These are phyloP conservation scores for Epicoccum nigrum DNA, from an alignment of 2,329 filamentous ascomycete species.

Conservation along the genomic window DNA sequence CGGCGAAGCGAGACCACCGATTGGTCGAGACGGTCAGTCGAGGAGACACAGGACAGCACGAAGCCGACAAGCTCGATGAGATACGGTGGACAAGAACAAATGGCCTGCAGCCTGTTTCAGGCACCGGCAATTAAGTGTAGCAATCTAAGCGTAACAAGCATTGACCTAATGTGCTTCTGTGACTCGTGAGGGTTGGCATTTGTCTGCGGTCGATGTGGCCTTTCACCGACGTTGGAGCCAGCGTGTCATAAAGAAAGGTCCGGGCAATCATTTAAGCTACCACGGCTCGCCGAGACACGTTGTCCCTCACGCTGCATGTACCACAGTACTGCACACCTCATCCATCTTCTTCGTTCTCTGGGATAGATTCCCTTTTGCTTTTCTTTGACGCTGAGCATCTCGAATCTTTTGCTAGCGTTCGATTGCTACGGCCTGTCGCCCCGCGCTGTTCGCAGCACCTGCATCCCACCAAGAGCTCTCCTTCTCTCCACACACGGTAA, in stretches of 20 bases:
- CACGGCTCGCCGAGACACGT: constrained; percentile 26
- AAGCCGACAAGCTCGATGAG: not conserved
- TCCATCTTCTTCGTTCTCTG: constrained; percentile 16
- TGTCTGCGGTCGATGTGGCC: constrained; percentile 39
- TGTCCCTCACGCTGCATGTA: constrained; percentile 25
- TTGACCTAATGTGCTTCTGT: constrained; percentile 20
- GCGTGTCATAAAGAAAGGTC: constrained; percentile 33
- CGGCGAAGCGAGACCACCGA: constrained; percentile 27
- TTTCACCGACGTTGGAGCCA: constrained; percentile 38
- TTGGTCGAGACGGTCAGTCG: constrained; percentile 19
- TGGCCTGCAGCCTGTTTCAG: constrained; percentile 9
- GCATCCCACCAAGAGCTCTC: constrained; percentile 31
- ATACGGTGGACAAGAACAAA: not conserved
- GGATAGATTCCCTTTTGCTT: constrained; percentile 38
- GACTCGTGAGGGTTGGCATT: constrained; percentile 22
- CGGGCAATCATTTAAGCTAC: constrained; percentile 29
- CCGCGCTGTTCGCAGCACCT: constrained; percentile 24
- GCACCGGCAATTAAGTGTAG: constrained; percentile 21
- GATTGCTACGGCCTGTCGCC: constrained; percentile 10
- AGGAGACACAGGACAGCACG: constrained; percentile 9
- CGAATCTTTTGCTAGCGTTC: constrained; percentile 6
- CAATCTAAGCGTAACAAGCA: constrained; percentile 16
- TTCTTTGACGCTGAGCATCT: constrained; percentile 17
- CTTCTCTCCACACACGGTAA: constrained; percentile 9
- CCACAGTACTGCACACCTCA: constrained; percentile 21